A percentile compares a stretch with the other conserved stretches of the same genome.
These are phyloP conservation scores for Penicillium cosmopolitanum DNA, from an alignment of 495 filamentous ascomycete species.

Conservation along the genomic window DNA sequence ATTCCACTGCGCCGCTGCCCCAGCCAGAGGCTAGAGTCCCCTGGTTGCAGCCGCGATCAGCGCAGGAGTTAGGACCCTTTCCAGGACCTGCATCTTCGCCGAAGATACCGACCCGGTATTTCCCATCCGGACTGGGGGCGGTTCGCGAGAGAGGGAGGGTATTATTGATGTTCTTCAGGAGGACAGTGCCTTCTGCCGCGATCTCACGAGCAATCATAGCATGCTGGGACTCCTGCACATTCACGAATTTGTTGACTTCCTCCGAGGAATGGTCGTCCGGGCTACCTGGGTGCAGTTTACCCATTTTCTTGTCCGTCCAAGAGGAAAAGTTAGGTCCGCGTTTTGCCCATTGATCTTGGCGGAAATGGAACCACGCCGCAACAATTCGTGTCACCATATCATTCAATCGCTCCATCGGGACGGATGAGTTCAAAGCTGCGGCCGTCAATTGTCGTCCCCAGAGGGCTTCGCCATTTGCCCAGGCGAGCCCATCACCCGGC, in stretches of 20 bases:
- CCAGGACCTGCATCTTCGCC: constrained; percentile 80
- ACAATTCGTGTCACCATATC: constrained; percentile 95
- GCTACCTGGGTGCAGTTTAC: constrained; percentile 66
- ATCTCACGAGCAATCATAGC: constrained; percentile 69
- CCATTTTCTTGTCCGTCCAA: constrained; percentile 76
- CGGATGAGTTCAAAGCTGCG: constrained; percentile 77
- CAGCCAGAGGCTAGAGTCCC: constrained; percentile 86
- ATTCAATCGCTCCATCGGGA: constrained; percentile 81
- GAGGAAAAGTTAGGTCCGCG: constrained; percentile 89
- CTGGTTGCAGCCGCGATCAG: constrained; percentile 77
- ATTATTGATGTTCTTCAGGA: constrained; percentile 76
- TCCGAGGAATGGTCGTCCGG: constrained; percentile 54
- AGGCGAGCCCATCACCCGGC: constrained; percentile 85
- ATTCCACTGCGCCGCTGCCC: constrained; percentile 89
- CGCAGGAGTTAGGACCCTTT: constrained; percentile 74
- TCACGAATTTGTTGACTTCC: constrained; percentile 76
- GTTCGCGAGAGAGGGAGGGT: constrained; percentile 65
- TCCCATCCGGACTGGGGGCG: constrained; percentile 44
- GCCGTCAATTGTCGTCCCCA: constrained; percentile 81
- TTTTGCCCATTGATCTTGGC: constrained; percentile 73
- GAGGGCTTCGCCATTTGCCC: constrained; percentile 76
- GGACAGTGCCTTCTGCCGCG: constrained; percentile 81
- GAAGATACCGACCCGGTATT: constrained; percentile 71
- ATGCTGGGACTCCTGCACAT: constrained; percentile 69
- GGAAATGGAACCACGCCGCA: constrained; percentile 88